Base-by-base conservation (phyloP, 441 rosid species). In the Raphanus hybrid region DNA sequence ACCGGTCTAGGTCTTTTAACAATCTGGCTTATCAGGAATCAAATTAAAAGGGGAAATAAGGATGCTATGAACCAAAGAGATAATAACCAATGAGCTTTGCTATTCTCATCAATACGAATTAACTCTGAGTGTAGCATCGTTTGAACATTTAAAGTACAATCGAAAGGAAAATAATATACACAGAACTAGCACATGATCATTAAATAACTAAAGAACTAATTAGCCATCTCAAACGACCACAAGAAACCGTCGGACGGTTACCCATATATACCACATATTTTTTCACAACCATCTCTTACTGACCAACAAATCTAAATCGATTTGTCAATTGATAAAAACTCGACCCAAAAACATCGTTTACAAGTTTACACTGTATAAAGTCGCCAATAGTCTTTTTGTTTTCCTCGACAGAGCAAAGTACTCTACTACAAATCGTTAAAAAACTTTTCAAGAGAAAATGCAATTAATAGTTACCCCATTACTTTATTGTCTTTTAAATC, bases 1-100 rank as follows among this genome's bases (percentile, higher is more conserved):
- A 52, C 58, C 58, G 58, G 20, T 15, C 58, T 52, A 20, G 58
- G 20, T 15, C 58, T 52, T 52, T 52, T 52, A 52, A 52, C 58
- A 15, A 15, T 10, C 15, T 50, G 16, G 57, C 6, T 50, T 14
- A 6, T 50, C 20, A 43, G 50, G 50, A 12, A 43, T 11, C 50
- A 43, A 5, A 23, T 23, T 23, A 23, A 43, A 43, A 11, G n/a
- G 50, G 5, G 1, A 43, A 43, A 11, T 43, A 43, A 43, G 50
- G 14, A 12, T 45, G 52, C 52, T 45, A 45, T 45, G 50, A 43
- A 41, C 48, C 48, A 41, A 41, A 9, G n/a, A 41, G 14, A 1
- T 43, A 43, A 11, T 4, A 45, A 45, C 12, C 52, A 45, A 45
- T 11, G 52, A 45, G 52, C 52, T 45, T 45, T 11, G 52, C 0